A percentile compares a stretch with the other conserved stretches of the same genome.
Conservation (phyloP, 176 grass and related monocot genomes). For the Miscanthus lutarioriparius region DNA sequence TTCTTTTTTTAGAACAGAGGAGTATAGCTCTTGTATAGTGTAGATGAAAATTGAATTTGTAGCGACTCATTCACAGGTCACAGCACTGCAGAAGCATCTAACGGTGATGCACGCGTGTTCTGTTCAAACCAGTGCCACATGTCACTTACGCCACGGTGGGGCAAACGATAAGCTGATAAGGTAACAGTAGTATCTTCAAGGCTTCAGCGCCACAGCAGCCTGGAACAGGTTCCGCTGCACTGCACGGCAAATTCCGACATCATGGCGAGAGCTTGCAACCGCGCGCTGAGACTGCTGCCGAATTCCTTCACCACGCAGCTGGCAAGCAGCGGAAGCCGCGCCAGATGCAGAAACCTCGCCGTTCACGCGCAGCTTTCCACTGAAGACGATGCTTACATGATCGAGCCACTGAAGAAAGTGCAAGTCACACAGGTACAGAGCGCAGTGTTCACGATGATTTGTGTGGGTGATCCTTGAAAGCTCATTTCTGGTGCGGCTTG, state of each 20-base stretch:
- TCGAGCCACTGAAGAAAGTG: conserved; percentile 8
- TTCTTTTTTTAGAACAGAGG: not conserved
- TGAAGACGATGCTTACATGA: not conserved
- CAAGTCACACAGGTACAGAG: conserved; percentile 25
- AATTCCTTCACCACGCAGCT: conserved; percentile 26
- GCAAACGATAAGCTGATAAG: conserved; percentile 48
- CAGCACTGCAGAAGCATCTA: not conserved
- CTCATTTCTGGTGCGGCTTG: not conserved
- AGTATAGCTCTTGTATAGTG: not conserved
- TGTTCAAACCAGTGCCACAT: conserved; percentile 16
- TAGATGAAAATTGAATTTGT: not conserved
- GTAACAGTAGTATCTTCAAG: not conserved
- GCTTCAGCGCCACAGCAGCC: not conserved
- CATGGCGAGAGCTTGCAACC: conserved; percentile 42
- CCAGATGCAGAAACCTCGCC: conserved; percentile 2
- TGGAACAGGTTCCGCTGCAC: not conserved
- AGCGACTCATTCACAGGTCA: not conserved
- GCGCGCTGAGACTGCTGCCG: conserved; percentile 25
- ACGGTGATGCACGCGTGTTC: not conserved
- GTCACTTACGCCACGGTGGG: conserved; percentile 22
- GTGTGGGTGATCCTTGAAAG: not conserved
- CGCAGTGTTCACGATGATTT: not conserved
- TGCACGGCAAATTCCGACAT: not conserved
- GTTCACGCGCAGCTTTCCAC: conserved; percentile 22
- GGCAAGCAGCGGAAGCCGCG: not conserved